These are phyloP conservation scores for Decorospora gaudefroyi DNA, from an alignment of 2,329 filamentous ascomycete genomes.

Conservation along the genomic window DNA sequence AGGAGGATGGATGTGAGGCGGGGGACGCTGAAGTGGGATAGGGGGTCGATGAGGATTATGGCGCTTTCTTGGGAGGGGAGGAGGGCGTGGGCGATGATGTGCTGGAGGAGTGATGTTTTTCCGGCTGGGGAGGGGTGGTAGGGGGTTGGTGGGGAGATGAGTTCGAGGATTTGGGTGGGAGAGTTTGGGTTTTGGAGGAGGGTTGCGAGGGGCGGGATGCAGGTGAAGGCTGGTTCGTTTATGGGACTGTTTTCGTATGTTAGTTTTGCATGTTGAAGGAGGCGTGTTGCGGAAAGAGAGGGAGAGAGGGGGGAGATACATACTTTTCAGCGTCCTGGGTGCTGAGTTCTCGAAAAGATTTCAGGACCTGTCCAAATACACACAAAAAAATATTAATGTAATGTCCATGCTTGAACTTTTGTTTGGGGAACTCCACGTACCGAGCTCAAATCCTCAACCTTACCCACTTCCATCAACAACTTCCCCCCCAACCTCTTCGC, in stretches of 20 bases:
- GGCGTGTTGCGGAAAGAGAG: too few relatives aligned
- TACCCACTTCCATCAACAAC: constrained; percentile 53
- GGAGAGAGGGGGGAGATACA: too few relatives aligned
- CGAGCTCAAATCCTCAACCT: constrained; percentile 38
- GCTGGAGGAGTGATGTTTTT: constrained; percentile 64
- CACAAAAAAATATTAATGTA: too few relatives aligned
- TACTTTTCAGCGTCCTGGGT: too few relatives aligned
- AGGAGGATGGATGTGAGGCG: constrained; percentile 52
- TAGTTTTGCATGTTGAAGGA: too few relatives aligned
- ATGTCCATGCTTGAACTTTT: too few relatives aligned
- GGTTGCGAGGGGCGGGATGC: not conserved
- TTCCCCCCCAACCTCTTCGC: constrained; percentile 57
- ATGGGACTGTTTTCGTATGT: too few relatives aligned
- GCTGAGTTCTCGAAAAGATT: too few relatives aligned
- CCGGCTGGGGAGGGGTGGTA: constrained; percentile 54
- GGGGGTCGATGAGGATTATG: constrained; percentile 61
- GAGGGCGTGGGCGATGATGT: constrained; percentile 57
- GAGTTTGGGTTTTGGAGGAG: constrained; percentile 26
- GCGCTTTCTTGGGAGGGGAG: constrained; percentile 53
- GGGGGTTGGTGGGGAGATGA: constrained; percentile 53
- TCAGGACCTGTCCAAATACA: too few relatives aligned
- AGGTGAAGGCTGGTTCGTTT: too few relatives aligned
- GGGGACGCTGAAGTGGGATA: constrained; percentile 58
- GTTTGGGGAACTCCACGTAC: constrained; percentile 17
- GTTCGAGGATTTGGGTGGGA: constrained; percentile 52